Percentiles rank a stretch among this genome's conserved stretches.
These are phyloP conservation scores for Marasmius sp. DNA, from an alignment of 1,284 basidiomycete genomes.

Conservation along the genomic window DNA sequence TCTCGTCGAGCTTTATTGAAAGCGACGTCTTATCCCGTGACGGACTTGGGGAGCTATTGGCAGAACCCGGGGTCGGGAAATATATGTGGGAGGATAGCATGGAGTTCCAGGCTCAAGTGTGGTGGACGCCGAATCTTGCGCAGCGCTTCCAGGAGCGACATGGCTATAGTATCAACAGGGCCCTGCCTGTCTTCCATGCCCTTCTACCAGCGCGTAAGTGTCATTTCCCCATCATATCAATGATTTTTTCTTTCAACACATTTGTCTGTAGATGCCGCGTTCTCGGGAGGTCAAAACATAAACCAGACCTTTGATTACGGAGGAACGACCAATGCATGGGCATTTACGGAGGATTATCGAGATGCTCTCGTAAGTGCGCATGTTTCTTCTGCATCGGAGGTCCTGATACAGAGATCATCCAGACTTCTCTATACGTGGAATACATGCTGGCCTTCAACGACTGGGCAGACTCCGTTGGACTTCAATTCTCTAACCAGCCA, in stretches of 20 bases:
- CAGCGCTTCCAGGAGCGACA: conserved; percentile 17
- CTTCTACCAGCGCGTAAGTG: not conserved
- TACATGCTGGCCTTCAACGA: conserved; percentile 16
- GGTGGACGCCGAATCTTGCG: conserved; percentile 16
- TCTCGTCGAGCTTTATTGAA: conserved; percentile 16
- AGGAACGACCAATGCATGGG: not conserved
- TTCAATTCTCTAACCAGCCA: conserved; percentile 18
- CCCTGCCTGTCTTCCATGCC: conserved; percentile 9
- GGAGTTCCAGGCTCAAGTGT: conserved; percentile 18
- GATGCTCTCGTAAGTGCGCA: conserved; percentile 14
- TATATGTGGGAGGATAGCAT: conserved; percentile 22
- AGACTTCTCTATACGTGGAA: conserved; percentile 19
- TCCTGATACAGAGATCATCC: not conserved
- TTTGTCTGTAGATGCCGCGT: not conserved
- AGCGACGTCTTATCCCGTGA: conserved; percentile 14
- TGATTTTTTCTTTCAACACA: not conserved
- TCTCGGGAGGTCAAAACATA: not conserved
- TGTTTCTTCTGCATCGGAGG: too few species aligned
- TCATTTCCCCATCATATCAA: not conserved
- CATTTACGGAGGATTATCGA: conserved; percentile 15
- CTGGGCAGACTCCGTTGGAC: conserved; percentile 14
- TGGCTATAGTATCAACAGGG: conserved; percentile 15
- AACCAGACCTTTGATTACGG: conserved; percentile 2
- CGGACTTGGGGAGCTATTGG: conserved; percentile 11
- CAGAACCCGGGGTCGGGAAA: conserved; percentile 15